A percentile compares a stretch with the other conserved stretches of the same genome.
Conservation (phyloP, 352 stramenopile species). For the Globisporangium mamillatum region DNA sequence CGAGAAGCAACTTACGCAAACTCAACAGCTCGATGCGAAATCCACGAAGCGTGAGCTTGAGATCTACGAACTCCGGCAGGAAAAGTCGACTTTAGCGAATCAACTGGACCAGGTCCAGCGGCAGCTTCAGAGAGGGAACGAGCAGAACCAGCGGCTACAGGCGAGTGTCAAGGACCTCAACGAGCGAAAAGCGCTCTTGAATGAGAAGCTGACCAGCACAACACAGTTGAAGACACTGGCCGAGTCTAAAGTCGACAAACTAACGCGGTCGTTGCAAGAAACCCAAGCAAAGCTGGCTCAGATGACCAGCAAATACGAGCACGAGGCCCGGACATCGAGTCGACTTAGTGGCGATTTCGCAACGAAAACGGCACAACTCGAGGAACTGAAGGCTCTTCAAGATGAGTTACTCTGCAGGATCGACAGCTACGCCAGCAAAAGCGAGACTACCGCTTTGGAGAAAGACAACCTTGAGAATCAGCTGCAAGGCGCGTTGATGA, state of each 20-base stretch:
- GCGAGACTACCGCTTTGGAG: slow-evolving; percentile 29
- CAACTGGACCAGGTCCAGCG: slow-evolving; percentile 30
- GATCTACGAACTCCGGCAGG: slow-evolving; percentile 21
- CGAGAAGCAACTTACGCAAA: slow-evolving; percentile 21
- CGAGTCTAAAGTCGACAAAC: slow-evolving; percentile 26
- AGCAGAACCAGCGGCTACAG: slow-evolving; percentile 17
- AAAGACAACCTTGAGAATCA: slow-evolving; percentile 28
- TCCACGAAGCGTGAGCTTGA: slow-evolving; percentile 23
- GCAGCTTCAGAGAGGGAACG: slow-evolving; percentile 28
- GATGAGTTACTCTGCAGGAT: slow-evolving; percentile 64
- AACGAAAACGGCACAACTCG: slow-evolving; percentile 33
- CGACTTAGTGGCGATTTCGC: slow-evolving; percentile 21
- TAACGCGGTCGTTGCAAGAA: slow-evolving; percentile 15
- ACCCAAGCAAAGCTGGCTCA: slow-evolving; percentile 19
- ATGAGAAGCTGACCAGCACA: slow-evolving; percentile 19
- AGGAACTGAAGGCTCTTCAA: slow-evolving; percentile 65
- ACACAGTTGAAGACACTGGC: slow-evolving; percentile 27
- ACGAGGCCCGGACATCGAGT: slow-evolving; percentile 14
- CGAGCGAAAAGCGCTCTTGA: slow-evolving; percentile 23
- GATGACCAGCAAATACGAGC: slow-evolving; percentile 19
- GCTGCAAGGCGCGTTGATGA: slow-evolving; percentile 16
- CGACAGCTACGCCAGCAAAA: slow-evolving; percentile 36
- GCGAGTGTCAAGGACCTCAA: slow-evolving; percentile 15
- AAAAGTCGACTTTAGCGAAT: slow-evolving; percentile 26
- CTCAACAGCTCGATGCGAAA: slow-evolving; percentile 18